A percentile compares a stretch with the other conserved stretches of the same genome.
Conservation (phyloP, 2,329 filamentous ascomycete genomes). For the Amesomyces nigricolor region DNA sequence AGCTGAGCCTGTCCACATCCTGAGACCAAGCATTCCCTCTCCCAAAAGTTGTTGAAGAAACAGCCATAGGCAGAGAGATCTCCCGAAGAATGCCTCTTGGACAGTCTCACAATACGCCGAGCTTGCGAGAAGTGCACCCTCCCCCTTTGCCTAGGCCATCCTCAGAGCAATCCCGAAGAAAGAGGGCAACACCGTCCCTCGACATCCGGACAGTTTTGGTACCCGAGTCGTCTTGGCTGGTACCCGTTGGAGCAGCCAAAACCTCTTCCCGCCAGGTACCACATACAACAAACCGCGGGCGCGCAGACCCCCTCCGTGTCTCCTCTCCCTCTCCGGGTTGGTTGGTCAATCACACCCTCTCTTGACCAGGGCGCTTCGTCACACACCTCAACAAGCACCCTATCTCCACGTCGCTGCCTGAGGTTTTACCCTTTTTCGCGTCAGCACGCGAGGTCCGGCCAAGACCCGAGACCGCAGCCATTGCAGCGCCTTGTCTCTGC, state of each 20-base stretch:
- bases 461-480: slow-evolving; percentile 7
- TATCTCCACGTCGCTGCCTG: slow-evolving; percentile 6
- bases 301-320: slow-evolving; percentile 14
- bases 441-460: not conserved
- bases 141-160: no score
- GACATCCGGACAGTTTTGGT: not conserved
- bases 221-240: not conserved
- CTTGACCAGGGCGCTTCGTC: slow-evolving; percentile 9
- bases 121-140: no score
- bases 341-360: slow-evolving; percentile 16
- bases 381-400: slow-evolving; percentile 3
- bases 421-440: not conserved
- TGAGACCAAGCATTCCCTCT: no score
- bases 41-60: no score
- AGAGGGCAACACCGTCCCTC: not conserved
- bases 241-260: slow-evolving; percentile 9
- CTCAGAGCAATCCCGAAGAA: no score
- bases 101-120: no score
- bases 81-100: no score
- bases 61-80: no score
- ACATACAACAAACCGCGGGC: slow-evolving; percentile 17
- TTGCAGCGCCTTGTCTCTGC: not conserved
- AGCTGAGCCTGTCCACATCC: no score
- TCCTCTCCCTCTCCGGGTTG: slow-evolving; percentile 12
- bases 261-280: slow-evolving; percentile 17